These are phyloP conservation scores for Suhomyces taliae DNA, from an alignment of 1,139 yeast genomes.

Conservation along the genomic window DNA sequence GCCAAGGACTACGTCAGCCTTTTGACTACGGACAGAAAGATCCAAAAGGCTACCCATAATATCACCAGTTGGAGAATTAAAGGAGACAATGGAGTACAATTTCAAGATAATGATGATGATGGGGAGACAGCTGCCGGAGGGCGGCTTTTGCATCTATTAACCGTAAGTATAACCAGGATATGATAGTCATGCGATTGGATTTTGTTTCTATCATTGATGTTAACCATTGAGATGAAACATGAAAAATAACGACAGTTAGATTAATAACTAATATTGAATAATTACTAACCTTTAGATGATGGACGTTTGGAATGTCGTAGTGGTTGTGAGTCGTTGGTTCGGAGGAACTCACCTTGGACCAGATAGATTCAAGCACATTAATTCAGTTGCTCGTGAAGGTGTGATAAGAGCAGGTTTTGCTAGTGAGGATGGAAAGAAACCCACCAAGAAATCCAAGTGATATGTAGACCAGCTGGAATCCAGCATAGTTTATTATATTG, in stretches of 20 bases:
- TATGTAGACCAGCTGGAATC: background rate
- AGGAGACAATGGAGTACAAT: constrained; percentile 50
- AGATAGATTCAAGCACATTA: constrained; percentile 90
- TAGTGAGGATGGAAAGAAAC: constrained; percentile 17
- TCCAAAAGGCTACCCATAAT: constrained; percentile 71
- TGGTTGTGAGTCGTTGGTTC: constrained; percentile 89
- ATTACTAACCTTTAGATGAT: constrained; percentile 40
- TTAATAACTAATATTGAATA: background rate
- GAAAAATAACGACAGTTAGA: too few species aligned
- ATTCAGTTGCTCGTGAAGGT: constrained; percentile 84
- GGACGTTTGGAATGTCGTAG: constrained; percentile 86
- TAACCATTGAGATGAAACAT: too few species aligned
- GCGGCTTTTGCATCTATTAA: constrained; percentile 73
- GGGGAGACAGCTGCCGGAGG: constrained; percentile 98
- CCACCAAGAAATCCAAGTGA: constrained; percentile 12
- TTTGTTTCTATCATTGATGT: background rate
- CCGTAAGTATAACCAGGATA: constrained; percentile 38
- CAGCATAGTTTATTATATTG: background rate
- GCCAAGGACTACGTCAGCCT: constrained; percentile 53
- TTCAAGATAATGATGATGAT: constrained; percentile 92
- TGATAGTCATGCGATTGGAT: background rate
- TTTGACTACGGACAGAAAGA: constrained; percentile 63
- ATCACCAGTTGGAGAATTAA: constrained; percentile 85
- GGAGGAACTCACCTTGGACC: constrained; percentile 94
- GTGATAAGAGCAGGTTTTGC: constrained; percentile 61